Base-by-base conservation (phyloP, 2,329 filamentous ascomycete species). In the Cercospora sesami region DNA sequence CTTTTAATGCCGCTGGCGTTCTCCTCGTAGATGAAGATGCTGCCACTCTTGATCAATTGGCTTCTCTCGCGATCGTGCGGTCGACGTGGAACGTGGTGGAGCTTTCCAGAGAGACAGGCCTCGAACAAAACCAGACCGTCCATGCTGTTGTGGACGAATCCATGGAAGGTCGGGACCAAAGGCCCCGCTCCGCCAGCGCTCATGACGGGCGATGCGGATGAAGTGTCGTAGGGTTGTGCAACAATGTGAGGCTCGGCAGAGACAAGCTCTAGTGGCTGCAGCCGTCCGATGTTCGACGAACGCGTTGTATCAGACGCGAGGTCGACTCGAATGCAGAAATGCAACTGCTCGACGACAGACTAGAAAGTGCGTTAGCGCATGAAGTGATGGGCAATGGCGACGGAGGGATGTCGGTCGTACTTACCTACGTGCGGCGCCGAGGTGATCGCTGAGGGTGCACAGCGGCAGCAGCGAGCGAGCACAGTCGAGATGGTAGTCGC, bases 21-120 rank as follows among this genome's bases (percentile, higher is more conserved):
- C 78, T 97, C 93, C 76, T 96, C 93, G 79, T 97, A 97, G 72
- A 97, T 92, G 80, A 97, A 95, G 58, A 97, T 87, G 72, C 91
- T 90, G 39, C 94, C 94, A 73, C 92, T 96, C 72, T 87, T 87
- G 76, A 97, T 95, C 62, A 96, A 86, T 21, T 87, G 85, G 26
- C 85, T 83, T 62, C 93, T 86, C 80, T 97, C 94, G 62, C 92
- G 86, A 75, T 97, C 94, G 78, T 96, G 92, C 1, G 94, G 94
- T 63, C 94, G 86, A 60, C 94, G 90, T 18, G 92, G 89, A 21
- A 95, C 91, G 78, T 95, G 93, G 60, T 86, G 86, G 8, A 94
- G 82, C 21, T 84, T 81, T 10, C 92, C 92, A 39, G 83, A 85
- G 16, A 96, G 83, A 73, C 90, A 92, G 8, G 89, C 91, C 78